Conservation (phyloP, 768 basidiomycete genomes). For the Collybia mongolica region DNA sequence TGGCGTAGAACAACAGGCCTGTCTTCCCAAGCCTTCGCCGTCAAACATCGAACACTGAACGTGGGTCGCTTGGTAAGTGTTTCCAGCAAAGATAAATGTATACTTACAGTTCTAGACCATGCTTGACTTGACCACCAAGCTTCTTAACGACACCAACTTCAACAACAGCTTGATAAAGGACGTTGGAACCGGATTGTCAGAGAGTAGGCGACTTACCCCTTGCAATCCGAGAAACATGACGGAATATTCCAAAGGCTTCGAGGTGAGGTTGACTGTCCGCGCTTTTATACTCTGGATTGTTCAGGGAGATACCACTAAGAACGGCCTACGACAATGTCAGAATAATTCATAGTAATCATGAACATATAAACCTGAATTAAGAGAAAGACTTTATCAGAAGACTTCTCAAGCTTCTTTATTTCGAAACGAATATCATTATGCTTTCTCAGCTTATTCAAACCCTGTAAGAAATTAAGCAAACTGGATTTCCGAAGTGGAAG, state of each 20-base stretch:
- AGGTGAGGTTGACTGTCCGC: constrained; percentile 69
- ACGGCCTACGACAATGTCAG: constrained; percentile 50
- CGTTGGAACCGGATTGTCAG: neutral
- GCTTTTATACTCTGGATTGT: constrained; percentile 64
- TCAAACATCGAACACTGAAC: constrained; percentile 68
- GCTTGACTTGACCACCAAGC: constrained; percentile 65
- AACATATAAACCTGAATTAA: constrained; percentile 63
- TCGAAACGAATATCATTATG: constrained; percentile 82
- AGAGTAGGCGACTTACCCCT: constrained; percentile 47
- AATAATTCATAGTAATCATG: neutral
- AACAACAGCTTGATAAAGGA: constrained; percentile 55
- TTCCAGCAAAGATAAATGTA: neutral
- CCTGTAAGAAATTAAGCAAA: constrained; percentile 21
- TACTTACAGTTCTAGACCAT: constrained; percentile 73
- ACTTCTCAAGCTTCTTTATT: constrained; percentile 65
- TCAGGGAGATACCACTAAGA: constrained; percentile 69
- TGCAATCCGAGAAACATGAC: constrained; percentile 74
- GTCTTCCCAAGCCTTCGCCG: constrained; percentile 91
- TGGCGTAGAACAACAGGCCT: constrained; percentile 82
- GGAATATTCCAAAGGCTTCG: constrained; percentile 70
- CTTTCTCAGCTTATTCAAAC: constrained; percentile 64
- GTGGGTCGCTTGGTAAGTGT: neutral
- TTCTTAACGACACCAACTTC: constrained; percentile 71
- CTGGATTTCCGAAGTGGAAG: neutral
- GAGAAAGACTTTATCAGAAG: constrained; percentile 77